These are phyloP conservation scores for Huiozyma naganishii DNA, from an alignment of 805 yeast species.

Conservation along the genomic window DNA sequence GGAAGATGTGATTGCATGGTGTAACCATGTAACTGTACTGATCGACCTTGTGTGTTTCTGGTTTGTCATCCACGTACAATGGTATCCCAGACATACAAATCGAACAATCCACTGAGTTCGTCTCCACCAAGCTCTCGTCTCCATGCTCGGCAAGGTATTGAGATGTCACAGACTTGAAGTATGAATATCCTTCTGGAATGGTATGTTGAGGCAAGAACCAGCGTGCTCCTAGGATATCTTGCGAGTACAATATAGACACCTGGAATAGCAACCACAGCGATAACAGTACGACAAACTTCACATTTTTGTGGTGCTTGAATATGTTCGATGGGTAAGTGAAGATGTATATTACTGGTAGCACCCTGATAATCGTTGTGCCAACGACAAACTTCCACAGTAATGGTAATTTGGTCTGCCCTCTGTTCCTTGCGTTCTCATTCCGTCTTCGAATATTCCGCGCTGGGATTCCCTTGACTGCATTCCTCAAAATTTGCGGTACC, in stretches of 20 bases:
- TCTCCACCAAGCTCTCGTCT: slow-evolving; percentile 15
- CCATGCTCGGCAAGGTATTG: slow-evolving; percentile 25
- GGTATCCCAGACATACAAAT: slow-evolving; percentile 77
- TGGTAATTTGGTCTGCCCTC: slow-evolving; percentile 36
- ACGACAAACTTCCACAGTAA: slow-evolving; percentile 68
- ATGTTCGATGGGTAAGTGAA: slow-evolving; percentile 45
- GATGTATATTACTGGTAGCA: slow-evolving; percentile 56
- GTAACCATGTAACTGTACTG: slow-evolving; percentile 61
- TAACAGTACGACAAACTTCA: slow-evolving; percentile 36
- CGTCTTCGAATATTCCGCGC: slow-evolving; percentile 14
- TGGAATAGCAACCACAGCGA: slow-evolving; percentile 52
- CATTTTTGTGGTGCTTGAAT: slow-evolving; percentile 58
- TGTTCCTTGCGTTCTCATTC: slow-evolving; percentile 7
- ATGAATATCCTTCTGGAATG: slow-evolving; percentile 75
- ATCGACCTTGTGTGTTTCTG: slow-evolving; percentile 30
- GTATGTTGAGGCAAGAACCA: slow-evolving; percentile 68
- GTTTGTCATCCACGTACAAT: slow-evolving; percentile 22
- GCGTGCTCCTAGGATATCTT: slow-evolving; percentile 64
- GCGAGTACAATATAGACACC: slow-evolving; percentile 45
- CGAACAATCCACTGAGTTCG: slow-evolving; percentile 58
- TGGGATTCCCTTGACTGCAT: slow-evolving; percentile 29
- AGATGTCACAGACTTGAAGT: slow-evolving; percentile 38
- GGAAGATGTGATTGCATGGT: slow-evolving; percentile 87
- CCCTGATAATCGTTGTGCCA: slow-evolving; percentile 52
- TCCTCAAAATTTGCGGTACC: slow-evolving; percentile 82